phyloP scores from a whole-genome alignment of 225 moss, liverwort and hornwort species.

The Bryoerythrophyllum caledonicum region DNA sequence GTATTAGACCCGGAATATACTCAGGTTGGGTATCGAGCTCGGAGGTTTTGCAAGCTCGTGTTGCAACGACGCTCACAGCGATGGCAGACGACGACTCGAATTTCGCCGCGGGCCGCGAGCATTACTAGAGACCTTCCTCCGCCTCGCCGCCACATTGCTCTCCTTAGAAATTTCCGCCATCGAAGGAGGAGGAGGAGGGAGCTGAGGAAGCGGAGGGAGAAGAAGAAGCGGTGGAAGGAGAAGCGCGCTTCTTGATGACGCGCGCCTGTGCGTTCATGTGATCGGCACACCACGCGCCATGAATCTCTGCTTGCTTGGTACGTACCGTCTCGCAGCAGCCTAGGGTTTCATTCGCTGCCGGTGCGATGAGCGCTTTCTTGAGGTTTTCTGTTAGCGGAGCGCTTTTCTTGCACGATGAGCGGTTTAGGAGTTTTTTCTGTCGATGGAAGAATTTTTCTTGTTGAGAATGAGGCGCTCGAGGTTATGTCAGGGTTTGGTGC shows the following conservation, averaged over 20 bases:
- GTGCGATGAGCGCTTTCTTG: background rate
- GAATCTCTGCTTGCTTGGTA: constrained; percentile 97
- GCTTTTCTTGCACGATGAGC: background rate
- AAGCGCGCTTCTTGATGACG: constrained; percentile 35
- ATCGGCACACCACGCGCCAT: constrained; percentile 52
- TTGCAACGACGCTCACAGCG: background rate
- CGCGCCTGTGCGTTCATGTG: constrained; percentile 29
- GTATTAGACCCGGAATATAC: too few species aligned
- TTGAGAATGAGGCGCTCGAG: background rate
- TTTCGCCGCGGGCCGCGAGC: background rate
- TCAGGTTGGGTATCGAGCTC: background rate
- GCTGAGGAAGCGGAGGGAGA: background rate
- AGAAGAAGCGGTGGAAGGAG: background rate
- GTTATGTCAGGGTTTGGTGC: constrained; percentile 28
- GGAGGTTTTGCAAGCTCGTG: too few species aligned
- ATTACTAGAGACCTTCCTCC: background rate
- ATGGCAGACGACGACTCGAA: background rate
- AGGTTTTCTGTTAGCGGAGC: background rate
- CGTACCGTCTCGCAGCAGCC: background rate
- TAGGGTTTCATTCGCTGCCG: background rate
- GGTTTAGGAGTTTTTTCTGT: background rate
- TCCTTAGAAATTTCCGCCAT: background rate
- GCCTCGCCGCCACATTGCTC: background rate
- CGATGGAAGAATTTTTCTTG: too few species aligned
- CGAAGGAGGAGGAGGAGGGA: background rate